These are phyloP conservation scores for Ceratobasidium sp. DNA, from an alignment of 1,284 basidiomycete genomes.

Conservation along the genomic window DNA sequence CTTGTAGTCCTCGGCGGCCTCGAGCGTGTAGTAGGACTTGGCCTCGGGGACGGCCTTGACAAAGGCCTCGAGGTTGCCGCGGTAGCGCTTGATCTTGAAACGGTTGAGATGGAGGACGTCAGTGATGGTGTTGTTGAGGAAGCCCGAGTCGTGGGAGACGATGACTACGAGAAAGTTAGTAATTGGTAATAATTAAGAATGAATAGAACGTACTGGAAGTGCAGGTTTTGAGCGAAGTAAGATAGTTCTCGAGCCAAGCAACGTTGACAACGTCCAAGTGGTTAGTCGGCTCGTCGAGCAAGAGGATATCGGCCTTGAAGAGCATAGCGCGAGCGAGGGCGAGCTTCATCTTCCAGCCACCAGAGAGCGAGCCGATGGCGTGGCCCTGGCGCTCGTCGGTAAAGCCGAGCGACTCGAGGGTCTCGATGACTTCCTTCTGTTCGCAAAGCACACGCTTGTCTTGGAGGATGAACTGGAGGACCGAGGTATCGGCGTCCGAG, in stretches of 20 bases:
- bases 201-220: constrained; percentile 80
- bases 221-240: constrained; percentile 88
- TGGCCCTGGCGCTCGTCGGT: constrained; percentile 86
- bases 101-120: constrained; percentile 99
- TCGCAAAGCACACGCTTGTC: constrained; percentile 87
- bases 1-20: constrained; percentile 94
- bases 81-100: constrained; percentile 98
- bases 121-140: constrained; percentile 99
- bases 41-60: constrained; percentile 96
- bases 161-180: constrained; percentile 70
- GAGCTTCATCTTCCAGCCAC: constrained; percentile 99
- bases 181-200: constrained; percentile 47
- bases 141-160: constrained; percentile 98
- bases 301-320: constrained; percentile 97
- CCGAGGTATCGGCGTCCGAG: constrained; percentile 91
- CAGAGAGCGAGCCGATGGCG: constrained; percentile 92
- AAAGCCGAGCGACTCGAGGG: constrained; percentile 93
- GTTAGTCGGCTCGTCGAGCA: constrained; percentile 98
- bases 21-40: constrained; percentile 97
- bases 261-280: constrained; percentile 98
- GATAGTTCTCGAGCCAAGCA: constrained; percentile 97
- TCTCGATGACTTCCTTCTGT: constrained; percentile 81
- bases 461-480: constrained; percentile 88
- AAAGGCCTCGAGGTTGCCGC: constrained; percentile 97
- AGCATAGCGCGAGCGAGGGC: constrained; percentile 98